Evolutionary conservation across 2,329 filamentous ascomycete species (phyloP), one percentile per base, ranked within the genome.

Genomic region (Xylariales sp.): DNA sequence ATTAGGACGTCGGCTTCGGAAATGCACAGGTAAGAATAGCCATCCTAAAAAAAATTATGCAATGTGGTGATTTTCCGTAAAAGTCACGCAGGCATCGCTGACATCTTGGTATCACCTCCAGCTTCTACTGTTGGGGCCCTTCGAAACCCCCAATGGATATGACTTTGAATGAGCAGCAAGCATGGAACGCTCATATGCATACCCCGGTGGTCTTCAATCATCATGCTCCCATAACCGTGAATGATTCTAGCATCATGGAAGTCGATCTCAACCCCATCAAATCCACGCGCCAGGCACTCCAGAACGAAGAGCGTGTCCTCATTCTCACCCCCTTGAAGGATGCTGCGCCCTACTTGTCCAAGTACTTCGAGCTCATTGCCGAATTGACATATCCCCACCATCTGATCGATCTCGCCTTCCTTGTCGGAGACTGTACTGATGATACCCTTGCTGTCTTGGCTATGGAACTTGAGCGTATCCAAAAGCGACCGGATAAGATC

Each of bases 141-240:
- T 80, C 85, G 17, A 96, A 94, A 70, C 80, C 93, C n/a, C 93
- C 93, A 37, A 94, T 95, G 81, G 81, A 93, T 48, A 95, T 98
- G 88, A 80, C 85, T 29, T 70, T 84, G 40, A 96, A 96, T 60
- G 93, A 98, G 60, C 84, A 91, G 62, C 83, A 83, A 45, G 77
- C 88, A 48, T 98, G 93, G 93, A 84, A 86, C 50, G 81, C 81
- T 41, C 90, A 95, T 58, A 71, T 93, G 46, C 83, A 90, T 53
- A 97, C 93, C 4, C 93, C 93, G 34, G 89, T 98, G 51, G 78
- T 95, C 49, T 96, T 95, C 74, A 98, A 98, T 69, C 87, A 91
- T 64, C 93, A 97, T 64, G 82, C 85, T 46, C 84, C 93, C 24
- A 74, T 96, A 55, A 81, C 86, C 59, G 72, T 97, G 66, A 93